Base-by-base conservation (phyloP, 108 stramenopile species). In the Cyclostephanos tholiformis region DNA sequence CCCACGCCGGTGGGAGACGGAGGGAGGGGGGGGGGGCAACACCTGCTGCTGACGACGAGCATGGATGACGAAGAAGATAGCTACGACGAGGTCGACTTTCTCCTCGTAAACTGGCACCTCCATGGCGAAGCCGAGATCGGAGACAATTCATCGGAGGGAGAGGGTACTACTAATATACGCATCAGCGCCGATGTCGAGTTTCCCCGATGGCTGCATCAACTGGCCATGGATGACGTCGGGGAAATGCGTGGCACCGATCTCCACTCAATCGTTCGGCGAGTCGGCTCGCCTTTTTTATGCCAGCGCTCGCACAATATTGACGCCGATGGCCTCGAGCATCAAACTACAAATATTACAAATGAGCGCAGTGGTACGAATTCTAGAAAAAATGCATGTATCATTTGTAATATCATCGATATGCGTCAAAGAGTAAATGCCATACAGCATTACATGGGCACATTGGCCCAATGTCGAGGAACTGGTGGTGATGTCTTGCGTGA, bases 391-490 rank as follows among this genome's bases (percentile, higher is more conserved):
- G 36, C 14, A 43, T 72, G 72, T 29, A 55, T 79, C 46, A 66
- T 68, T 30, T 79, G 78, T 51, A 63, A 55, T 30, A 72, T 48
- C 19, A 35, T 68, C 9, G 66, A 79, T 48, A 53, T 79, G 65
- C 66, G 77, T 17, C 22, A 29, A 17, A 77, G 59, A 58, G 64
- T 62, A 2, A 69, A 79, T 41, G 46, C 59, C 23, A 53, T 83
- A 43, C 36, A 65, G 49, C 50, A 46, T 41, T 63, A 69, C 19
- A 83, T 83, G 82, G 82, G 82, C 20, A 71, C 74, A 39, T 79
- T 83, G 82, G 78, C 82, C 8, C 77, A 67, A 67, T 79, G 77
- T 48, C 77, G 82, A 19, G 82, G 82, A 26, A 41, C 44, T 20
- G 25, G 78, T 60, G 82, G 82, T 30, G 82, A 79, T 52, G 48